Conservation (phyloP, 2,329 filamentous ascomycete genomes). For the Epichloe coenophiala region DNA sequence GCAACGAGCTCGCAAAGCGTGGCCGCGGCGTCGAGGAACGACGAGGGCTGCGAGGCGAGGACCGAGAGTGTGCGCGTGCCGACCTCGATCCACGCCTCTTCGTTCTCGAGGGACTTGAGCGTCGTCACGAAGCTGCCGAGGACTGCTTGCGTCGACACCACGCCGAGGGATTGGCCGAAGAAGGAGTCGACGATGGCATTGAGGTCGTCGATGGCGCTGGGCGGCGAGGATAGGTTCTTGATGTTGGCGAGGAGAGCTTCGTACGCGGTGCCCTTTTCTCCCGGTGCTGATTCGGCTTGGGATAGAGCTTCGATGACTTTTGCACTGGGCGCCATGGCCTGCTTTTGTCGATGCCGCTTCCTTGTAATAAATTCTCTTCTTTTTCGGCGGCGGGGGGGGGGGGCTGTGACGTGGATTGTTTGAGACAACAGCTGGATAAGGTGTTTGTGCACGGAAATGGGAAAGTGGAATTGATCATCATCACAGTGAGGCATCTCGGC, state of each 20-base stretch:
- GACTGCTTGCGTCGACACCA: slow-evolving; percentile 61
- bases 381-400: too few relatives aligned
- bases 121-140: slow-evolving; percentile 52
- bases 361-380: too few relatives aligned
- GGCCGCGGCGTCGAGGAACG: slow-evolving; percentile 73
- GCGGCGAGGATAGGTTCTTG: slow-evolving; percentile 25
- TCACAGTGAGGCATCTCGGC: too few relatives aligned
- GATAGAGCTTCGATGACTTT: slow-evolving; percentile 32
- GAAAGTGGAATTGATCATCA: background rate
- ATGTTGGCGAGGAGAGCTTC: slow-evolving; percentile 31
- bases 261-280: slow-evolving; percentile 32
- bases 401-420: too few relatives aligned
- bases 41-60: slow-evolving; percentile 48
- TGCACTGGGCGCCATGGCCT: slow-evolving; percentile 23
- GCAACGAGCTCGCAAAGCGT: slow-evolving; percentile 69
- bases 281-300: slow-evolving; percentile 21
- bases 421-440: background rate
- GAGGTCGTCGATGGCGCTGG: slow-evolving; percentile 39
- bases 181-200: slow-evolving; percentile 54
- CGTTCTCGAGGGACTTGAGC: slow-evolving; percentile 46
- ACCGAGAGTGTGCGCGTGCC: slow-evolving; percentile 59
- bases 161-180: slow-evolving; percentile 55
- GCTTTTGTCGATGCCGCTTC: background rate
- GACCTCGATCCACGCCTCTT: slow-evolving; percentile 60
- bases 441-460: background rate